Percentiles rank a stretch among this genome's conserved stretches.
Evolutionary conservation across 2,329 filamentous ascomycete species (phyloP).

Genomic region (Paracamarosporium sp.): DNA sequence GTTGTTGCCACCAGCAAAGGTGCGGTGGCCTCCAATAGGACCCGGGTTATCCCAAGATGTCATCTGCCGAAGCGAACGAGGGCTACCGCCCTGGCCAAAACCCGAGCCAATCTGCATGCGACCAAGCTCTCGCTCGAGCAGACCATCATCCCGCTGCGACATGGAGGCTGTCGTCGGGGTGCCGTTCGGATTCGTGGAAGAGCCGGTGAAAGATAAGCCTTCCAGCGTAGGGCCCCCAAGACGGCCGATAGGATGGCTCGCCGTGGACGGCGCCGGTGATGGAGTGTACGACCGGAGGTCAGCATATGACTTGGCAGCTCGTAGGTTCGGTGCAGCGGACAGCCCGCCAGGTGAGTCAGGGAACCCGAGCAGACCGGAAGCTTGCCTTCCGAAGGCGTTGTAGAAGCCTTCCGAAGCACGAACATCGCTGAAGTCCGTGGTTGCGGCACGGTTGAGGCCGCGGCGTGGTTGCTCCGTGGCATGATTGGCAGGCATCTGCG

Average conservation of each 20-base stretch:
- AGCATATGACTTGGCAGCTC: slow-evolving; percentile 94
- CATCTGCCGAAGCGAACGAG: slow-evolving; percentile 65
- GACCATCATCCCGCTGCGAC: slow-evolving; percentile 62
- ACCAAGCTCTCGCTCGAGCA: slow-evolving; percentile 69
- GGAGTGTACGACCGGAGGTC: slow-evolving; percentile 95
- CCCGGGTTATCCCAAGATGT: slow-evolving; percentile 67
- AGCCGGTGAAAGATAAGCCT: slow-evolving; percentile 58
- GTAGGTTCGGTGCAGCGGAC: slow-evolving; percentile 78
- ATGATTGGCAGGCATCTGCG: slow-evolving; percentile 68
- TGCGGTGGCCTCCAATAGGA: slow-evolving; percentile 69
- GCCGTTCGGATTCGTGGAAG: slow-evolving; percentile 70
- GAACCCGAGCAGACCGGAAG: slow-evolving; percentile 77
- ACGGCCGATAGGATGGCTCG: slow-evolving; percentile 78
- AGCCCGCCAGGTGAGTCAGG: slow-evolving; percentile 76
- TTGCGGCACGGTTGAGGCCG: slow-evolving; percentile 90
- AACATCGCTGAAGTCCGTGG: slow-evolving; percentile 90
- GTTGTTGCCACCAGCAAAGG: slow-evolving; percentile 64
- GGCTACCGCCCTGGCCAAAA: slow-evolving; percentile 59
- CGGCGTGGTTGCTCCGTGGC: slow-evolving; percentile 80
- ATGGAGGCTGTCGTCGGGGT: slow-evolving; percentile 63
- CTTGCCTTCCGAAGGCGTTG: slow-evolving; percentile 78
- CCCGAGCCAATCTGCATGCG: slow-evolving; percentile 64
- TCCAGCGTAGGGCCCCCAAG: slow-evolving; percentile 62
- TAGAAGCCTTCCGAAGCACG: slow-evolving; percentile 78
- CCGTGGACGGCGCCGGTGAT: slow-evolving; percentile 87